A percentile compares a stretch with the other conserved stretches of the same genome.
Conservation (phyloP, 2,329 filamentous ascomycete genomes). For the Cladosporium sp. region DNA sequence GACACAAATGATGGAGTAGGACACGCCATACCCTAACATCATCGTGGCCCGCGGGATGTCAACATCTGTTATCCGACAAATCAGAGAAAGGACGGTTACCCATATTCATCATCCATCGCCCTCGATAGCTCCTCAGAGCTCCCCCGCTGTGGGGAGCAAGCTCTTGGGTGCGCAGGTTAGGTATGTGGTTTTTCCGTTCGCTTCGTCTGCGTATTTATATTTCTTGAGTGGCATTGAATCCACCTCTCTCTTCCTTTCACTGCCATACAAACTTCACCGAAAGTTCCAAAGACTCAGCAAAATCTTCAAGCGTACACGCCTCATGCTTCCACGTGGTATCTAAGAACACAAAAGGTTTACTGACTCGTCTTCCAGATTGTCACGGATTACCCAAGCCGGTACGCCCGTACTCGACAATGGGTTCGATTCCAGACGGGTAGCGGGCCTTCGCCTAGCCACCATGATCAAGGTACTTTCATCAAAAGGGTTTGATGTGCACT, state of each 20-base stretch:
- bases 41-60: background rate
- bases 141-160: constrained; percentile 9
- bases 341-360: background rate
- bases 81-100: background rate
- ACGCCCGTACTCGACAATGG: constrained; percentile 10
- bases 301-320: constrained; percentile 4
- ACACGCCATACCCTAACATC: too few relatives aligned
- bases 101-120: constrained; percentile 7
- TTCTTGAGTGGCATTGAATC: too few relatives aligned
- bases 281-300: background rate
- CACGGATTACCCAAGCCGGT: constrained; percentile 6
- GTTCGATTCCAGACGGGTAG: constrained; percentile 13
- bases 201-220: constrained; percentile 3
- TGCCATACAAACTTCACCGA: background rate
- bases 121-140: constrained; percentile 11
- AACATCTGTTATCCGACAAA: constrained; percentile 5
- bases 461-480: constrained; percentile 13
- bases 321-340: background rate
- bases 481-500: constrained; percentile 13
- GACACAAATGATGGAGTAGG: too few relatives aligned
- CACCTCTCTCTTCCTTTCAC: constrained; percentile 3
- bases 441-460: constrained; percentile 2
- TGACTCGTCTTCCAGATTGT: background rate
- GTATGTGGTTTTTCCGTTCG: constrained; percentile 6
- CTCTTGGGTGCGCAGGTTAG: background rate